These are phyloP conservation scores for Phytophthora multivora DNA, from an alignment of 352 stramenopile genomes.

Conservation along the genomic window DNA sequence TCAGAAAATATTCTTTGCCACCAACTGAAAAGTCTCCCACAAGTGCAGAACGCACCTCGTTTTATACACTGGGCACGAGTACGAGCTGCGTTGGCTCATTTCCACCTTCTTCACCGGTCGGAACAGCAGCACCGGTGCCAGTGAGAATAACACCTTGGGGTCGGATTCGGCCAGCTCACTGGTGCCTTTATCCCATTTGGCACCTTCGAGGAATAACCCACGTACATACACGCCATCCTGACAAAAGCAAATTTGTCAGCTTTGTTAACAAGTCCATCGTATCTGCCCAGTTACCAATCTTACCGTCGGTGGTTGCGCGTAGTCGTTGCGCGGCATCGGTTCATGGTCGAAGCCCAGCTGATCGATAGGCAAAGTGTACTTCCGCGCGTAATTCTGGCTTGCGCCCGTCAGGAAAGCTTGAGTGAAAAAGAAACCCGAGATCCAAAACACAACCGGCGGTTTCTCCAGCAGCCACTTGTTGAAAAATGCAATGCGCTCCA, in stretches of 20 bases:
- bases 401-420: conserved; percentile 95
- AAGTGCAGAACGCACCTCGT: conserved; percentile 58
- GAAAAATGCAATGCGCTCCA: conserved; percentile 92
- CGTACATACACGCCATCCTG: conserved; percentile 89
- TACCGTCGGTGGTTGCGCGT: conserved; percentile 73
- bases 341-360: conserved; percentile 84
- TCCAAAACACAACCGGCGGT: conserved; percentile 91
- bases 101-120: conserved; percentile 78
- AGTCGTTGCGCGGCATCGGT: conserved; percentile 78
- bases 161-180: conserved; percentile 79
- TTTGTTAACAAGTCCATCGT: not conserved
- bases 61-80: conserved; percentile 96
- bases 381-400: conserved; percentile 94
- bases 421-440: conserved; percentile 96
- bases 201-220: conserved; percentile 90
- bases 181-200: conserved; percentile 82
- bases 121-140: conserved; percentile 86
- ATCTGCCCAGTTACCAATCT: not conserved
- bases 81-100: conserved; percentile 68
- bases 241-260: conserved; percentile 11
- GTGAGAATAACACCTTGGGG: conserved; percentile 89
- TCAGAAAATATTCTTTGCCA: conserved; percentile 7
- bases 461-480: conserved; percentile 90
- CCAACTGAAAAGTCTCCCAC: not conserved
- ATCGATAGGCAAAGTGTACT: conserved; percentile 93